phyloP scores from a whole-genome alignment of 495 filamentous ascomycete species.

The Penicillium canariense region DNA sequence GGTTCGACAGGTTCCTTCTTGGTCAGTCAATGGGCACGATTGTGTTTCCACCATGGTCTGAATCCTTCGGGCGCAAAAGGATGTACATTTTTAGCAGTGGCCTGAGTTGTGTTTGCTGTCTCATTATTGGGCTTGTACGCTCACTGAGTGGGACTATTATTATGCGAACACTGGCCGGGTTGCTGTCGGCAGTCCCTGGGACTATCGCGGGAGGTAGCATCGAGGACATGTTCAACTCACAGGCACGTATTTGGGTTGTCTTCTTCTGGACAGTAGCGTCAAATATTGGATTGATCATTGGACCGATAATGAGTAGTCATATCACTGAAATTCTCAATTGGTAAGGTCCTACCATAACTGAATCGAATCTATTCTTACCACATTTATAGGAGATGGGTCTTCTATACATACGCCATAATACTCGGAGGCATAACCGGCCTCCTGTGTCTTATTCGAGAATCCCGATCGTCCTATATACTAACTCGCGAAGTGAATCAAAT shows the following conservation, averaged over 20 bases:
- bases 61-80: slow-evolving; percentile 50
- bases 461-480: slow-evolving; percentile 42
- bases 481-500: slow-evolving; percentile 31
- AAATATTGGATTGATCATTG: slow-evolving; percentile 43
- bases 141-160: slow-evolving; percentile 37
- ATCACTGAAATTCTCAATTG: slow-evolving; percentile 34
- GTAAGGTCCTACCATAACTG: slow-evolving; percentile 14
- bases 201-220: slow-evolving; percentile 52
- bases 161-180: slow-evolving; percentile 45
- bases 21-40: slow-evolving; percentile 51
- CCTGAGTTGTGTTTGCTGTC: slow-evolving; percentile 41
- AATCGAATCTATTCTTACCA: background rate
- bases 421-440: slow-evolving; percentile 35
- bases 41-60: slow-evolving; percentile 51
- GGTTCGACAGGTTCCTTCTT: slow-evolving; percentile 39
- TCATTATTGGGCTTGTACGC: slow-evolving; percentile 40
- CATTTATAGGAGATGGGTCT: slow-evolving; percentile 42
- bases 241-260: slow-evolving; percentile 48
- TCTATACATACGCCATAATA: slow-evolving; percentile 41
- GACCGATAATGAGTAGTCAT: slow-evolving; percentile 46
- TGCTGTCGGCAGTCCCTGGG: slow-evolving; percentile 50
- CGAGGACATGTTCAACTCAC: slow-evolving; percentile 50
- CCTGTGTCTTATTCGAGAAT: slow-evolving; percentile 40
- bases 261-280: slow-evolving; percentile 46
- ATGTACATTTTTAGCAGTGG: slow-evolving; percentile 48